Evolutionary conservation across 164 flowering plant species (phyloP).

Genomic region (Nymphaea thermarum): DNA sequence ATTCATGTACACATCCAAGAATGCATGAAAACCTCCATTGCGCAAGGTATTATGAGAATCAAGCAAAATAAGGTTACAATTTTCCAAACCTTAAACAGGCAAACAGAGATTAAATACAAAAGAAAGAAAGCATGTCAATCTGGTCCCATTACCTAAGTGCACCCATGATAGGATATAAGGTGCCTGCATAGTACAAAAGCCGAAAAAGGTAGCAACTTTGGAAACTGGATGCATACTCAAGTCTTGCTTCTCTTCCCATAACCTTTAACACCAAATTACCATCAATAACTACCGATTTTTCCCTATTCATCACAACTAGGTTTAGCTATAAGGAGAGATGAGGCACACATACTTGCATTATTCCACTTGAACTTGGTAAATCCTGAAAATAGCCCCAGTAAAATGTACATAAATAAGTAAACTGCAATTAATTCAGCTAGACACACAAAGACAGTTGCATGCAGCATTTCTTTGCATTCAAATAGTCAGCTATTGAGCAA

Average conservation of each 20-base stretch:
- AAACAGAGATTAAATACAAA: background rate
- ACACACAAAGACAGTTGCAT: background rate
- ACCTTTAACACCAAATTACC: constrained; percentile 32
- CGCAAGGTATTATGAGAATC: background rate
- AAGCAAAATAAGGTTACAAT: background rate
- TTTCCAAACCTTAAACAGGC: too few species aligned
- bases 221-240: constrained; percentile 88
- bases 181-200: constrained; percentile 89
- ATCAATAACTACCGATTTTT: background rate
- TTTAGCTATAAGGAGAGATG: background rate
- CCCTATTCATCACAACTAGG: background rate
- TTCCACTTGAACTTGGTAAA: constrained; percentile 87
- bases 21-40: too few species aligned
- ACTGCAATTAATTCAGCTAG: background rate
- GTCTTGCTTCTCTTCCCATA: constrained; percentile 91
- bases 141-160: constrained; percentile 59
- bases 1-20: too few species aligned
- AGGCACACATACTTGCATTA: constrained; percentile 76
- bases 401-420: background rate
- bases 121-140: background rate
- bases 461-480: too few species aligned
- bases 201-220: constrained; percentile 73
- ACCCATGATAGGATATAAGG: constrained; percentile 96
- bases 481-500: background rate
- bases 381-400: constrained; percentile 35